phyloP scores from a whole-genome alignment of 768 basidiomycete genomes.

The Agrocybe praecox region DNA sequence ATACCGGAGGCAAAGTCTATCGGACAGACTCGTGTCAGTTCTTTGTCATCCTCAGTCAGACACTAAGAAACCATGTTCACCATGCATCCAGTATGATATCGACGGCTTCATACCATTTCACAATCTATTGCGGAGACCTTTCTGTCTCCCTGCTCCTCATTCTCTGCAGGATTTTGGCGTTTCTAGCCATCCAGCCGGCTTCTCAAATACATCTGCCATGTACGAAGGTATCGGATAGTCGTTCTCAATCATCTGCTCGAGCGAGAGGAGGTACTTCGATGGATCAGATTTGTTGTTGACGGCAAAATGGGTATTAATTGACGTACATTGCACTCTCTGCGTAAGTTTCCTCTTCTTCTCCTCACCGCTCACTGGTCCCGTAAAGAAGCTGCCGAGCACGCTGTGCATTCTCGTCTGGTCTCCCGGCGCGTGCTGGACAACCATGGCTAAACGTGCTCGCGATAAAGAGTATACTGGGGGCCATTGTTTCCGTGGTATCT shows the following conservation, averaged over 20 bases:
- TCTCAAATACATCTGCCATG: constrained; percentile 69
- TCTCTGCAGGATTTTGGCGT: constrained; percentile 52
- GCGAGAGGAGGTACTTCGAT: no score
- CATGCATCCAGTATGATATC: background rate
- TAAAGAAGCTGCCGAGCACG: no score
- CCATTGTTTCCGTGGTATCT: constrained; percentile 20
- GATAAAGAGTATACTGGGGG: constrained; percentile 56
- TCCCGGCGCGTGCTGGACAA: no score
- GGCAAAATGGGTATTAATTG: no score
- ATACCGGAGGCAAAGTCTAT: constrained; percentile 75
- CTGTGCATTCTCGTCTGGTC: no score
- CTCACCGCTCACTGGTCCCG: no score
- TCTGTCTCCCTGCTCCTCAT: constrained; percentile 37
- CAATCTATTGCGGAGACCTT: constrained; percentile 89
- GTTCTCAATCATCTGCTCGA: constrained; percentile 94
- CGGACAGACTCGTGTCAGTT: constrained; percentile 82
- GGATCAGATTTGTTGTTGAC: no score
- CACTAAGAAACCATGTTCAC: constrained; percentile 52
- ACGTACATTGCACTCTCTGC: no score
- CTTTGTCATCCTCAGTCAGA: constrained; percentile 86
- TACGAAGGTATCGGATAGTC: constrained; percentile 91
- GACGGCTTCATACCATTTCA: constrained; percentile 77
- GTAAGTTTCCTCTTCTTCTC: no score
- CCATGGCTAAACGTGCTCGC: no score
- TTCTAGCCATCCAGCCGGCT: constrained; percentile 78